A percentile compares a stretch with the other conserved stretches of the same genome.
Evolutionary conservation across 805 yeast genomes (phyloP).

Genomic region (Yarrowia alimentaria): DNA sequence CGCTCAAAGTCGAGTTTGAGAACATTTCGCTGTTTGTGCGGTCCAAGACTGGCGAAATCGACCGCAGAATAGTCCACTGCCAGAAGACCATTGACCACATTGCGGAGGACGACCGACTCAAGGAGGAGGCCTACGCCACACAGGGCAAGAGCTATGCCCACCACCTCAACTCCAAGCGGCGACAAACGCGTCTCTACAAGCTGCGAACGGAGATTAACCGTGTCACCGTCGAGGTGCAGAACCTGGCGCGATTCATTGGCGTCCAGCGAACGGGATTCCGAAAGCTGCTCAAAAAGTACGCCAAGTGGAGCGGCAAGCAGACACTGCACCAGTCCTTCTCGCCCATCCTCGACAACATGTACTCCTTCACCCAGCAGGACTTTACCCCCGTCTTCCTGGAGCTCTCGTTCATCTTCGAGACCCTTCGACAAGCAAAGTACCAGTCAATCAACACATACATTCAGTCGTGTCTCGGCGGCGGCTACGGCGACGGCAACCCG

Average conservation of each 20-base stretch:
- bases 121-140: constrained; percentile 3
- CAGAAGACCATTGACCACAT: constrained; percentile 42
- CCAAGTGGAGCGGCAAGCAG: constrained; percentile 43
- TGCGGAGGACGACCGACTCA: constrained; percentile 32
- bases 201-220: constrained; percentile 43
- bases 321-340: constrained; percentile 37
- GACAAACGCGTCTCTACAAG: constrained; percentile 33
- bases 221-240: constrained; percentile 55
- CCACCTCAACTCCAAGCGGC: constrained; percentile 30
- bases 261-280: constrained; percentile 71
- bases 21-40: constrained; percentile 58
- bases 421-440: constrained; percentile 41
- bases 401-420: constrained; percentile 54
- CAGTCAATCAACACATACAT: constrained; percentile 27
- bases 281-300: constrained; percentile 70
- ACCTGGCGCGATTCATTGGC: constrained; percentile 65
- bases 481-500: not conserved
- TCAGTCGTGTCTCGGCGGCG: not conserved
- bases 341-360: constrained; percentile 45
- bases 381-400: constrained; percentile 61
- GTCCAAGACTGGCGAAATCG: constrained; percentile 69
- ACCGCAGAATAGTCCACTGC: constrained; percentile 47
- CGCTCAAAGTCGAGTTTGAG: constrained; percentile 60
- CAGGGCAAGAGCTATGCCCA: constrained; percentile 12
- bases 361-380: constrained; percentile 61